Percentiles rank a stretch among this genome's conserved stretches.
These are phyloP conservation scores for Blastosporella zonata DNA, from an alignment of 1,284 basidiomycete species.

Conservation along the genomic window DNA sequence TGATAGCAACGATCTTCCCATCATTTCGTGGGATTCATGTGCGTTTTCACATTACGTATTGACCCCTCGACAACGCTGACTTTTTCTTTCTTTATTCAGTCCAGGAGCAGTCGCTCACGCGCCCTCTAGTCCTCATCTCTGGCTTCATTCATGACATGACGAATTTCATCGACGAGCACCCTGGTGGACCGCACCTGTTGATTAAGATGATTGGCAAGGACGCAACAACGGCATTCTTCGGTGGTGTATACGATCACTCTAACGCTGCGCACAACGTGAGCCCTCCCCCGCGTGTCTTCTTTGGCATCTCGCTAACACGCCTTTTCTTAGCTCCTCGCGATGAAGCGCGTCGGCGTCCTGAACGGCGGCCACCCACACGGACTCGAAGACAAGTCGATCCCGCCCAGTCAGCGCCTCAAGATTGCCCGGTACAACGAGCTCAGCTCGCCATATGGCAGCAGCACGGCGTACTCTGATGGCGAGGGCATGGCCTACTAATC, in stretches of 20 bases:
- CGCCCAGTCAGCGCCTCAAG: slow-evolving; percentile 67
- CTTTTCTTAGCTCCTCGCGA: slow-evolving; percentile 36
- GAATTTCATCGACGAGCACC: slow-evolving; percentile 88
- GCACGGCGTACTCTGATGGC: slow-evolving; percentile 40
- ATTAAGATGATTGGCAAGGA: slow-evolving; percentile 76
- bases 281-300: slow-evolving; percentile 2
- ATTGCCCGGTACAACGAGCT: slow-evolving; percentile 66
- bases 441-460: slow-evolving; percentile 45
- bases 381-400: slow-evolving; percentile 55
- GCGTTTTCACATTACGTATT: slow-evolving; percentile 27
- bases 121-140: slow-evolving; percentile 78
- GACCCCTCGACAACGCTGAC: not conserved
- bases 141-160: slow-evolving; percentile 92
- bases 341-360: slow-evolving; percentile 89
- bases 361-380: slow-evolving; percentile 69
- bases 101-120: slow-evolving; percentile 72
- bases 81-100: slow-evolving; percentile 36
- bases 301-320: slow-evolving; percentile 3
- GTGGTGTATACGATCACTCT: slow-evolving; percentile 91
- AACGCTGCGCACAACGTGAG: slow-evolving; percentile 86
- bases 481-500: slow-evolving; percentile 31
- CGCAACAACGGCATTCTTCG: slow-evolving; percentile 91
- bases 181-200: slow-evolving; percentile 67
- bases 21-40: slow-evolving; percentile 88
- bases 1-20: slow-evolving; percentile 71